These are phyloP conservation scores for Casuarina cunninghamiana DNA, from an alignment of 306 rosid species.

Conservation along the genomic window DNA sequence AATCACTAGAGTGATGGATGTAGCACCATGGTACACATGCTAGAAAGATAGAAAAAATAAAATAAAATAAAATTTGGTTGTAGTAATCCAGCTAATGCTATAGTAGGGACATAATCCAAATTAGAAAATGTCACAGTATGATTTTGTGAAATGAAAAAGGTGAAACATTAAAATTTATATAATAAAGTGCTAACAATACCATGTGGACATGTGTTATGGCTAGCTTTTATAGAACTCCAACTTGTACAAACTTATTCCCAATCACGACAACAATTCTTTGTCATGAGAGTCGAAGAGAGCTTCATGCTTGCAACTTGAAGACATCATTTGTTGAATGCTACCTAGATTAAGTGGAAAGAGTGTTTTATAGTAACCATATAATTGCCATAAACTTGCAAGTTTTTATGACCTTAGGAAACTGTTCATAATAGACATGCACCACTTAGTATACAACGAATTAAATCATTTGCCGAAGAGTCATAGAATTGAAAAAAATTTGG, in stretches of 20 bases:
- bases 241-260: background rate
- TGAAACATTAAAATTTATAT: background rate
- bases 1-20: background rate
- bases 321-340: constrained; percentile 65
- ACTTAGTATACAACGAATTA: constrained; percentile 1
- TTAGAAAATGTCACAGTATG: background rate
- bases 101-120: background rate
- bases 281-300: constrained; percentile 52
- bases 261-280: constrained; percentile 46
- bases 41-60: background rate
- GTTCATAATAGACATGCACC: constrained; percentile 2
- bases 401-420: constrained; percentile 82
- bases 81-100: background rate
- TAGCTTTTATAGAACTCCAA: too few relatives aligned
- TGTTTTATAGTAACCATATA: constrained; percentile 77
- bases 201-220: too few relatives aligned
- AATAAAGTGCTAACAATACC: background rate
- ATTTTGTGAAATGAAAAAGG: background rate
- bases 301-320: constrained; percentile 51
- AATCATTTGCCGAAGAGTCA: background rate
- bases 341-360: constrained; percentile 90
- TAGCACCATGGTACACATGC: background rate
- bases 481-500: background rate
- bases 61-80: background rate
- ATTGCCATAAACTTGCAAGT: constrained; percentile 72